Evolutionary conservation across 768 basidiomycete genomes (phyloP), one percentile per base, ranked within the genome.

Genomic region (Pulveroboletus sp.): DNA sequence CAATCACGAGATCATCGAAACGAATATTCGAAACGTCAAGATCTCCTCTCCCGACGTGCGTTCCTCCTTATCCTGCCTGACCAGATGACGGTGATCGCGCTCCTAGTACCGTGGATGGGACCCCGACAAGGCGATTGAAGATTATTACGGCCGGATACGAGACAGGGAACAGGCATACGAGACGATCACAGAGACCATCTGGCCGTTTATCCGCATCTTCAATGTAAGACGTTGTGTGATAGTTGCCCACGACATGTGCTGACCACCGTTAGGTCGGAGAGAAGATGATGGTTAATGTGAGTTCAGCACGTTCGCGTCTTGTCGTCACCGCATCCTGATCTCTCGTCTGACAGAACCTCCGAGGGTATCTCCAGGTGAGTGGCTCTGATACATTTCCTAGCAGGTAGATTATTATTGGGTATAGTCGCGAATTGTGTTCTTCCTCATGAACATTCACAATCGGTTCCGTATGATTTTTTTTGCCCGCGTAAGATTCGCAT

Each of bases 401-500:
- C 18, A 43, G 8, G 21, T 4, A 35, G 31, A 39, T 51, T 58
- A 7, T 57, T 45, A 42, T 37, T 46, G 1, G 35, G 43, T 59
- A 14, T 69, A 98, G 84, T 92, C 92, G 2, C 76, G 95, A 52
- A 93, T 97, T 51, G 90, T 98, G 24, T 99, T 98, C 77, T 98
- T 96, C 77, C 76, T 99, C 39, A 98, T 98, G 96, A 99, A 99
- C 67, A 97, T 99, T 42, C 95, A 99, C 71, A 97, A 93, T 62
- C 78, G 80, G 55, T 89, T 84, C 64, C 78, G 95, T 18, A 93
- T 86, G 41, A 99, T 99, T 55, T 98, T 94, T 69, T 97, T 99
- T 70, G 95, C 95, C 5, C 75, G 95, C 36, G 94, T 96, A 63
- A 53, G 89, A 32, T 7, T 6, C 5, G 8, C 35, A 17, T 46